Percentiles rank a stretch among this genome's conserved stretches.
Conservation (phyloP, 192 early-diverging fungal genomes). For the Coemansia sp. region DNA sequence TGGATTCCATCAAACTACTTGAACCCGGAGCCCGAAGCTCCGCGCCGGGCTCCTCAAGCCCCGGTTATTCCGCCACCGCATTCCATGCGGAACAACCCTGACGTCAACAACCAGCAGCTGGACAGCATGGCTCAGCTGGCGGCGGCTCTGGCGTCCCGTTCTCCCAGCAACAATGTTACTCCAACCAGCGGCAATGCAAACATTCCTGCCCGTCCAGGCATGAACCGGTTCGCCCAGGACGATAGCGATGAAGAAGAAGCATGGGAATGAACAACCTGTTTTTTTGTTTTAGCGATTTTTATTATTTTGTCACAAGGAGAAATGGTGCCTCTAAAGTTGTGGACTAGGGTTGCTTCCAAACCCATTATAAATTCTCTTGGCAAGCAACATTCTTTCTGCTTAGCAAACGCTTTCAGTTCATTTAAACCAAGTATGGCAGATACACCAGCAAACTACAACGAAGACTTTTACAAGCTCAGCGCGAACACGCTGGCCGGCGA, state of each 20-base stretch:
- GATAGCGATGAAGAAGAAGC: slow-evolving; percentile 49
- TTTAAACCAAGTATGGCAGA: slow-evolving; percentile 20
- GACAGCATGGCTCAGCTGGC: slow-evolving; percentile 50
- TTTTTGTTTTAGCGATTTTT: background rate
- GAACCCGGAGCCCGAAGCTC: slow-evolving; percentile 61
- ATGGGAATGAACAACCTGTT: slow-evolving; percentile 14
- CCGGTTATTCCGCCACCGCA: slow-evolving; percentile 29
- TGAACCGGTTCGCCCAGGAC: slow-evolving; percentile 44
- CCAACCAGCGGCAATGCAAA: slow-evolving; percentile 13
- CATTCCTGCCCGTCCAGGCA: slow-evolving; percentile 35
- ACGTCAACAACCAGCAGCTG: slow-evolving; percentile 8
- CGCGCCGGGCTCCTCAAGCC: slow-evolving; percentile 13
- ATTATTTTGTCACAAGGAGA: background rate
- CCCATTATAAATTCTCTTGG: too few relatives aligned
- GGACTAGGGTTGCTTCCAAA: too few relatives aligned
- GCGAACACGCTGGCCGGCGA: slow-evolving; percentile 55
- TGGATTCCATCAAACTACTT: slow-evolving; percentile 83
- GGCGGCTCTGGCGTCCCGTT: slow-evolving; percentile 44
- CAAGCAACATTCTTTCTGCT: background rate
- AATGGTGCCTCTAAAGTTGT: too few relatives aligned
- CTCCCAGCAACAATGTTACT: slow-evolving; percentile 16
- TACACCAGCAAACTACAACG: slow-evolving; percentile 12
- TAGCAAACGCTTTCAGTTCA: background rate
- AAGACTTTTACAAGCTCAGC: slow-evolving; percentile 56
- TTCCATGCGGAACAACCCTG: slow-evolving; percentile 25